These are phyloP conservation scores for Paraconiothyrium brasiliense DNA, from an alignment of 2,329 filamentous ascomycete genomes.

Conservation along the genomic window DNA sequence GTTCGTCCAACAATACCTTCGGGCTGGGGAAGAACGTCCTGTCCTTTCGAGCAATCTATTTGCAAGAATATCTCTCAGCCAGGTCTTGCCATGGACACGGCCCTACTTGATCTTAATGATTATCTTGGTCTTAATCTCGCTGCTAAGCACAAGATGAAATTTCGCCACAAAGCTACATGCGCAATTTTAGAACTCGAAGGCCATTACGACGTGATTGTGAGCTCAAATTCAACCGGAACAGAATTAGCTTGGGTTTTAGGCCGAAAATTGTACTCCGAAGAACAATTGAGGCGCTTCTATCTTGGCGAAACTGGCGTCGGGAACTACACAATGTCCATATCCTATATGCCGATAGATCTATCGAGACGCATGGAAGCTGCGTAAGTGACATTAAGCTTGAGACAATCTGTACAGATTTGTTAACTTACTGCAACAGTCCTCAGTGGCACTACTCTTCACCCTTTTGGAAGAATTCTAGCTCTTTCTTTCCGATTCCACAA, in stretches of 20 bases:
- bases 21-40: slow-evolving; percentile 8
- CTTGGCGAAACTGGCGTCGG: background rate
- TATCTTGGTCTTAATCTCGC: slow-evolving; percentile 18
- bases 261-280: background rate
- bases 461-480: background rate
- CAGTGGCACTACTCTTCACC: background rate
- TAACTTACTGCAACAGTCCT: background rate
- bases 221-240: no score
- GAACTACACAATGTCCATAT: background rate
- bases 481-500: background rate
- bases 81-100: slow-evolving; percentile 22
- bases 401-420: background rate
- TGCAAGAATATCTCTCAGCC: slow-evolving; percentile 12
- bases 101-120: slow-evolving; percentile 21
- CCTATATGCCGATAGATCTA: background rate
- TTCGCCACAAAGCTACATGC: slow-evolving; percentile 18
- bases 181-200: slow-evolving; percentile 5
- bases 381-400: background rate
- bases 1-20: slow-evolving; percentile 17
- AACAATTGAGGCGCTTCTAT: background rate
- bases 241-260: no score
- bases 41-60: slow-evolving; percentile 21
- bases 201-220: background rate
- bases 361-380: background rate
- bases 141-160: slow-evolving; percentile 15